Percentiles rank a stretch among this genome's conserved stretches.
Conservation (phyloP, 78 protist species). For the Dictyostelium intermedium region DNA sequence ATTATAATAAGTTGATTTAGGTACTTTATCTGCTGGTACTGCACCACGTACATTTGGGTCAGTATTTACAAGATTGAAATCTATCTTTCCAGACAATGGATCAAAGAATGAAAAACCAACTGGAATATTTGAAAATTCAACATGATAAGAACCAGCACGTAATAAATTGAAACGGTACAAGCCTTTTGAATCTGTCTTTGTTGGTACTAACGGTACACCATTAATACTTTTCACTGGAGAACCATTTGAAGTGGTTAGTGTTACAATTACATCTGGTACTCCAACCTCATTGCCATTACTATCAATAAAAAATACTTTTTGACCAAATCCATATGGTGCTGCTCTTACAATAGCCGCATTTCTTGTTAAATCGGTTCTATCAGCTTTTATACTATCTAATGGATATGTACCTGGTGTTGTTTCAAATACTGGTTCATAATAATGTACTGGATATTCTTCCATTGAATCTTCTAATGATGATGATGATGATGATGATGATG, state of each 20-base stretch:
- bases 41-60: slow-evolving; percentile 10
- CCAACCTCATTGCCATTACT: not conserved
- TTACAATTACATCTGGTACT: slow-evolving; percentile 8
- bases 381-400: not conserved
- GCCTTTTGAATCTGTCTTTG: not conserved
- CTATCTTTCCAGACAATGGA: not conserved
- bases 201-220: not conserved
- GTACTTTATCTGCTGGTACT: not conserved
- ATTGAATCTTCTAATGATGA: not conserved
- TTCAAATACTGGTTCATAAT: not conserved
- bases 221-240: not conserved
- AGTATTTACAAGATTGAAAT: not conserved
- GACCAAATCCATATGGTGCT: slow-evolving; percentile 19
- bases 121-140: slow-evolving; percentile 3
- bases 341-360: not conserved
- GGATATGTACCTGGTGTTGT: not conserved
- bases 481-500: not conserved
- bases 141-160: slow-evolving; percentile 15
- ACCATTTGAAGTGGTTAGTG: not conserved
- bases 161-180: slow-evolving; percentile 11
- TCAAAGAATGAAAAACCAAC: slow-evolving; percentile 3
- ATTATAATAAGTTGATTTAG: not conserved
- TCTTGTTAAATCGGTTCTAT: not conserved
- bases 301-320: slow-evolving; percentile 11
- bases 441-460: not conserved